Percentiles rank a stretch among this genome's conserved stretches.
Evolutionary conservation across 2,329 filamentous ascomycete genomes (phyloP).

Genomic region (Nothophoma quercina): DNA sequence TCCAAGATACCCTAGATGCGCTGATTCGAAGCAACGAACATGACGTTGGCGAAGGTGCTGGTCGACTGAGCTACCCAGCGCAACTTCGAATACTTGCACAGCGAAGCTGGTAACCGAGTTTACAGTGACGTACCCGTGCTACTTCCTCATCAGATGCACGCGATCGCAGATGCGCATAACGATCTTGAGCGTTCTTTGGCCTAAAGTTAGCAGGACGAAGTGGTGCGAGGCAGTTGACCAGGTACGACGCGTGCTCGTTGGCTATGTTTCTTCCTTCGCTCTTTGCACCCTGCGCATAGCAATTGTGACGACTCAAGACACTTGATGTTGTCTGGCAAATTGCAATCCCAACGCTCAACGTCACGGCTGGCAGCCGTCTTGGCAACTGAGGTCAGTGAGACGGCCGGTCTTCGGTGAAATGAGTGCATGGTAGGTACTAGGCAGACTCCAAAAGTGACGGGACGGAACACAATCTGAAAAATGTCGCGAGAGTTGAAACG

Average conservation of each 20-base stretch:
- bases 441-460: slow-evolving; percentile 13
- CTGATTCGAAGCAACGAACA: not conserved
- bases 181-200: not conserved
- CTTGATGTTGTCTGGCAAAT: slow-evolving; percentile 17
- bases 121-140: not conserved
- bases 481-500: slow-evolving; percentile 18
- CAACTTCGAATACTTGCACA: not conserved
- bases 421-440: slow-evolving; percentile 9
- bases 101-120: not conserved
- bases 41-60: slow-evolving; percentile 7
- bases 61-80: not conserved
- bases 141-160: not conserved
- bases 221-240: not conserved
- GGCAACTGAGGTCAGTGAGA: slow-evolving; percentile 7
- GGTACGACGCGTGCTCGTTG: slow-evolving; percentile 21
- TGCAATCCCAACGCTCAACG: slow-evolving; percentile 21
- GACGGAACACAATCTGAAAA: slow-evolving; percentile 8
- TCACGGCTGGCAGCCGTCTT: slow-evolving; percentile 13
- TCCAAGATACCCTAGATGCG: not conserved
- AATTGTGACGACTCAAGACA: slow-evolving; percentile 6
- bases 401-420: slow-evolving; percentile 23
- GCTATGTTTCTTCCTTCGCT: slow-evolving; percentile 31
- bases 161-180: not conserved
- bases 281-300: slow-evolving; percentile 18
- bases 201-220: not conserved